Percentiles rank a stretch among this genome's conserved stretches.
These are phyloP conservation scores for Penicillium robsamsonii DNA, from an alignment of 495 filamentous ascomycete species.

Conservation along the genomic window DNA sequence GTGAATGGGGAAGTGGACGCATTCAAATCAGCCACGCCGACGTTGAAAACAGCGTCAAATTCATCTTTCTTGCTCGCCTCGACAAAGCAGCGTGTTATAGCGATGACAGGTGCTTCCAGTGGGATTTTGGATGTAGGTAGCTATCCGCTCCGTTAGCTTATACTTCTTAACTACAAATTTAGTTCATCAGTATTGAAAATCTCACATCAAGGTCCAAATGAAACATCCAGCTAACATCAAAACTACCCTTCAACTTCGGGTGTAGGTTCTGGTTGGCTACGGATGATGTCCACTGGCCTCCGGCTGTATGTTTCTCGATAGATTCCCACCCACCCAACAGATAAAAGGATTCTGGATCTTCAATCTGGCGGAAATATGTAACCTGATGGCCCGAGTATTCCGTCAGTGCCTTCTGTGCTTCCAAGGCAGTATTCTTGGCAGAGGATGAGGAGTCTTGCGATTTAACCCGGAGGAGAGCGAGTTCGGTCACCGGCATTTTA, in stretches of 20 bases:
- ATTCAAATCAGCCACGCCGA: conserved; percentile 32
- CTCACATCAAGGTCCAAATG: conserved; percentile 36
- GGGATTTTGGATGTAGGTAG: conserved; percentile 23
- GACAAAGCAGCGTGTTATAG: conserved; percentile 46
- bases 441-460: conserved; percentile 9
- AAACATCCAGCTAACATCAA: conserved; percentile 40
- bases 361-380: conserved; percentile 43
- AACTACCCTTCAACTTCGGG: conserved; percentile 38
- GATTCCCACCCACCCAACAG: conserved; percentile 53
- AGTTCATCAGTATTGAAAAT: background rate
- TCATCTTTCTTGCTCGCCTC: conserved; percentile 34
- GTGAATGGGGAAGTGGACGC: conserved; percentile 28
- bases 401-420: conserved; percentile 36
- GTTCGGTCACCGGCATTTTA: conserved; percentile 52
- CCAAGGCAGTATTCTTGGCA: conserved; percentile 20
- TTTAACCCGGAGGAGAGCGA: conserved; percentile 47
- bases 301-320: conserved; percentile 38
- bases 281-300: conserved; percentile 43
- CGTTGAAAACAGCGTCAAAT: conserved; percentile 36
- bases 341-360: conserved; percentile 47
- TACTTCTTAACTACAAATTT: background rate
- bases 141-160: conserved; percentile 4
- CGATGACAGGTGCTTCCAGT: conserved; percentile 41
- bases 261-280: conserved; percentile 38
- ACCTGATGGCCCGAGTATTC: conserved; percentile 34